Conservation (phyloP, 1,139 yeast genomes). For the Pichia sp. region DNA sequence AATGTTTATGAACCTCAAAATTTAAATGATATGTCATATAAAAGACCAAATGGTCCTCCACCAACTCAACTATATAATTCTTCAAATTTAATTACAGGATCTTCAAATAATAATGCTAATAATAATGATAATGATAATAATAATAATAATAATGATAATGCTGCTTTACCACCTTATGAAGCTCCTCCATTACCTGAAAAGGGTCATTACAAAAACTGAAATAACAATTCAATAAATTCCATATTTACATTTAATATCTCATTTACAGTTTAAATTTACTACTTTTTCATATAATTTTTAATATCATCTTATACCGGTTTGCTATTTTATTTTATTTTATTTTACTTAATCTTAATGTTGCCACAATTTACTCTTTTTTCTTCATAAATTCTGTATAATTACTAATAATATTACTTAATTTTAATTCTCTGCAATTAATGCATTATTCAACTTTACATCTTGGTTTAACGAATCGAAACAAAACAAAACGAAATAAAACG, state of each 20-base stretch:
- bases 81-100: neutral
- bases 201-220: constrained; percentile 4
- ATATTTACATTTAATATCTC: neutral
- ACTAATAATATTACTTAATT: too few species aligned
- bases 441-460: too few species aligned
- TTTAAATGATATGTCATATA: constrained; percentile 6
- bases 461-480: too few species aligned
- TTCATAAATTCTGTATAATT: too few species aligned
- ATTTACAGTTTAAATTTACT: too few species aligned
- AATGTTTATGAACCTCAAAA: constrained; percentile 2
- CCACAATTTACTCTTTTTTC: too few species aligned
- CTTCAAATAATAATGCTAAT: too few species aligned
- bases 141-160: neutral
- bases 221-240: neutral
- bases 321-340: too few species aligned
- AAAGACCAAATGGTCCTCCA: constrained; percentile 14
- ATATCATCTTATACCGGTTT: neutral
- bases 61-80: constrained; percentile 9
- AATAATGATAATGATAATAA: neutral
- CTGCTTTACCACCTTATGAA: constrained; percentile 10
- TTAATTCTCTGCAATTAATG: too few species aligned
- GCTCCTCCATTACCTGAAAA: constrained; percentile 7
- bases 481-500: neutral
- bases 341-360: too few species aligned
- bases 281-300: too few species aligned